These are phyloP conservation scores for Trifolium repens DNA, from an alignment of 306 rosid genomes.

Conservation along the genomic window DNA sequence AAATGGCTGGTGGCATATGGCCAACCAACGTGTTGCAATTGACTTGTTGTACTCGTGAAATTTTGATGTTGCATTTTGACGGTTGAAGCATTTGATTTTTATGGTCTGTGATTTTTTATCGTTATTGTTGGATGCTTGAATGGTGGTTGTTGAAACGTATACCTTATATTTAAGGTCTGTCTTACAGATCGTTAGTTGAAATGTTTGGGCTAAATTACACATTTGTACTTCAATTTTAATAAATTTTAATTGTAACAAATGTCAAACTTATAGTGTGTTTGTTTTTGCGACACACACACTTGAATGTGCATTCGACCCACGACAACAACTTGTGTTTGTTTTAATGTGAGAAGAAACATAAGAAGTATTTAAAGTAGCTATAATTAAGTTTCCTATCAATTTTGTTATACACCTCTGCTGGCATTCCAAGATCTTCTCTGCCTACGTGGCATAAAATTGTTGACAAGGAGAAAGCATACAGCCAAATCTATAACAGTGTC, in stretches of 20 bases:
- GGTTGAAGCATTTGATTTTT: neutral
- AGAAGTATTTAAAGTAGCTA: neutral
- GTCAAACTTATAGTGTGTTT: neutral
- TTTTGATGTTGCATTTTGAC: slow-evolving; percentile 7
- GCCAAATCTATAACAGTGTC: neutral
- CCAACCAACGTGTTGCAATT: slow-evolving; percentile 7
- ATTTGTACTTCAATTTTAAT: slow-evolving; percentile 6
- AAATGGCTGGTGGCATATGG: slow-evolving; percentile 18
- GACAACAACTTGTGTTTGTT: neutral
- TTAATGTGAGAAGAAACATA: neutral
- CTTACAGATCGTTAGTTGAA: slow-evolving; percentile 4
- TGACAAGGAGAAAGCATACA: neutral
- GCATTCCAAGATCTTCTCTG: slow-evolving; percentile 4
- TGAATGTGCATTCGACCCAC: neutral
- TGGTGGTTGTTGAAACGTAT: slow-evolving; percentile 25
- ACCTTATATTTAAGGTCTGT: neutral
- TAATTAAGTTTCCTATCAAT: slow-evolving; percentile 3
- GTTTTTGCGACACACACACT: neutral
- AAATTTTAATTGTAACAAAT: slow-evolving; percentile 21
- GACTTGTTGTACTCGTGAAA: neutral
- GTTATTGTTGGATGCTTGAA: neutral
- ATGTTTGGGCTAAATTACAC: neutral
- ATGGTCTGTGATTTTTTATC: neutral
- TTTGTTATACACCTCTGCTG: slow-evolving; percentile 23
- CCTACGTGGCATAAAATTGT: neutral